These are phyloP conservation scores for Primulina eburnea DNA, from an alignment of 257 asterid genomes.

Conservation along the genomic window DNA sequence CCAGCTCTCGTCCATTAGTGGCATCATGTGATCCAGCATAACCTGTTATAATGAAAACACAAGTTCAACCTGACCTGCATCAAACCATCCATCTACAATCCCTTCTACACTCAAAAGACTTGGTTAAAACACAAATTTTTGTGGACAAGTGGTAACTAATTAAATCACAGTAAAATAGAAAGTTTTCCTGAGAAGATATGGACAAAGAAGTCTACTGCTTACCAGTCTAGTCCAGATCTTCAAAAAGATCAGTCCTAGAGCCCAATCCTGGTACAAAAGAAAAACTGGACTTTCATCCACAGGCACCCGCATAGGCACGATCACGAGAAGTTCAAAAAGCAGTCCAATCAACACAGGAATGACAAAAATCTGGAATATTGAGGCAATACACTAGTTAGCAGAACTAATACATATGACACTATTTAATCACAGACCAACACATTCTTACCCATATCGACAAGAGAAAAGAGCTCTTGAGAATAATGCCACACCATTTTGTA, in stretches of 20 bases:
- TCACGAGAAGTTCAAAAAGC: slow-evolving; percentile 91
- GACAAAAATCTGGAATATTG: slow-evolving; percentile 62
- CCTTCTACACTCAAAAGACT: not conserved
- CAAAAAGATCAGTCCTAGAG: slow-evolving; percentile 85
- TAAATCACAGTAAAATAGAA: not conserved
- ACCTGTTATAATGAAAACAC: slow-evolving; percentile 48
- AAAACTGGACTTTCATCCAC: slow-evolving; percentile 96
- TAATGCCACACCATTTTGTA: slow-evolving; percentile 91
- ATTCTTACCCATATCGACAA: slow-evolving; percentile 85
- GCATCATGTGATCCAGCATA: slow-evolving; percentile 94
- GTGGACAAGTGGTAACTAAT: not conserved
- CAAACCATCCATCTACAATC: slow-evolving; percentile 11
- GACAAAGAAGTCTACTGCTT: slow-evolving; percentile 27
- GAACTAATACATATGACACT: not conserved
- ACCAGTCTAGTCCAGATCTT: slow-evolving; percentile 99
- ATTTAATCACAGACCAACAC: slow-evolving; percentile 18
- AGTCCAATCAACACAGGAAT: slow-evolving; percentile 90
- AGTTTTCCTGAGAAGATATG: not conserved
- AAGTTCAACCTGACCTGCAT: not conserved
- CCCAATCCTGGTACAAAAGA: slow-evolving; percentile 98
- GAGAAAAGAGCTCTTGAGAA: slow-evolving; percentile 72
- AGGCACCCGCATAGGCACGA: slow-evolving; percentile 97
- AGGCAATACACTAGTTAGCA: slow-evolving; percentile 12
- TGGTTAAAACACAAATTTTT: not conserved
- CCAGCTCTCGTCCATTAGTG: slow-evolving; percentile 93